A percentile compares a stretch with the other conserved stretches of the same genome.
phyloP scores from a whole-genome alignment of 2,329 filamentous ascomycete species.

The Aspergillus clavatus region DNA sequence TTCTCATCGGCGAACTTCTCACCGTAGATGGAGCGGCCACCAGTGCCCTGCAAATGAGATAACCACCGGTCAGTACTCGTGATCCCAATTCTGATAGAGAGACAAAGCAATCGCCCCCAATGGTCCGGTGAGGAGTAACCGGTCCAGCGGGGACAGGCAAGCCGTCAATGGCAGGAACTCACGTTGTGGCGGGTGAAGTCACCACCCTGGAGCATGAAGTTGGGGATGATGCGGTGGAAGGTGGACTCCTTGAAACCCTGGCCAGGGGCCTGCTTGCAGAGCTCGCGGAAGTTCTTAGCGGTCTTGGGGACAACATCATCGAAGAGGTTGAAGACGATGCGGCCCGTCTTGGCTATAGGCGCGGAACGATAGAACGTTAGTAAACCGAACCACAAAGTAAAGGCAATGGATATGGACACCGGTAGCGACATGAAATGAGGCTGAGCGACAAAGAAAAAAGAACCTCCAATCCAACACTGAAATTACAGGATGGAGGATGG shows the following conservation, averaged over 20 bases:
- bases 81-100: not conserved
- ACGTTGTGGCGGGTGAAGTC: conserved; percentile 93
- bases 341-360: conserved; percentile 62
- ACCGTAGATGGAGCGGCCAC: conserved; percentile 90
- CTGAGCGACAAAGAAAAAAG: no score
- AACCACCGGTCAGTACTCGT: conserved; percentile 10
- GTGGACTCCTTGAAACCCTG: conserved; percentile 76
- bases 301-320: conserved; percentile 85
- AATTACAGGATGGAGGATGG: not conserved
- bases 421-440: not conserved
- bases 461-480: no score
- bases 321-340: conserved; percentile 87
- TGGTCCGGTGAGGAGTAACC: not conserved
- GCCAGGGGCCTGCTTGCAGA: conserved; percentile 76
- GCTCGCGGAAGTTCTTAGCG: conserved; percentile 74
- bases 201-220: conserved; percentile 95
- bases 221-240: conserved; percentile 89
- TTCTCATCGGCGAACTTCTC: conserved; percentile 95
- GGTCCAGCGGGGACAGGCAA: not conserved
- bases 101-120: not conserved
- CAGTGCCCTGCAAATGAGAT: conserved; percentile 64
- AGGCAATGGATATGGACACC: conserved; percentile 4
- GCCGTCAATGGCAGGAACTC: conserved; percentile 38
- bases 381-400: conserved; percentile 11
- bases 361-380: conserved; percentile 19